Conservation (phyloP, 805 yeast species). For the Zygoascus tannicola region DNA sequence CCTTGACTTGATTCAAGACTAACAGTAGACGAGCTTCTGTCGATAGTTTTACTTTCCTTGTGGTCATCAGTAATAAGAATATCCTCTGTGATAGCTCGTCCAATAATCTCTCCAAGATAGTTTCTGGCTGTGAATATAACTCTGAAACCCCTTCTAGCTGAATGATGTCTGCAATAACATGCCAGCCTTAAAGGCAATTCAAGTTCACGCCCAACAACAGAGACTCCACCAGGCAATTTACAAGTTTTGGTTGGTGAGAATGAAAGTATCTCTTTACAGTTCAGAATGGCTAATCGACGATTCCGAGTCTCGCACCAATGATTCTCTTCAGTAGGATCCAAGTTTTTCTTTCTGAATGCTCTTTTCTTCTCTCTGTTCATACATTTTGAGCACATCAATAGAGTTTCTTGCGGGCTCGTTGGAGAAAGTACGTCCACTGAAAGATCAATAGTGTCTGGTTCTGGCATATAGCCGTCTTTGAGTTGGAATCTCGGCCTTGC, state of each 20-base stretch:
- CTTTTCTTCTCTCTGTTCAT: constrained; percentile 87
- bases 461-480: constrained; percentile 23
- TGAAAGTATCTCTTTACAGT: constrained; percentile 78
- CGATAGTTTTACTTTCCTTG: constrained; percentile 34
- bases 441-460: constrained; percentile 32
- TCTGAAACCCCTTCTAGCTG: constrained; percentile 43
- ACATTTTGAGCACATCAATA: constrained; percentile 81
- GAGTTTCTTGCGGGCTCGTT: constrained; percentile 33
- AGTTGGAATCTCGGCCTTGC: constrained; percentile 79
- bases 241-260: constrained; percentile 28
- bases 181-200: constrained; percentile 67
- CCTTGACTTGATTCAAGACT: neutral
- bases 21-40: neutral
- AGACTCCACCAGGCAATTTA: constrained; percentile 10
- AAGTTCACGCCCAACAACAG: constrained; percentile 29
- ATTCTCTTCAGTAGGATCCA: constrained; percentile 58
- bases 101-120: constrained; percentile 53
- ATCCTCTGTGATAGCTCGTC: constrained; percentile 58
- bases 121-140: constrained; percentile 47
- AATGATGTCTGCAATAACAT: constrained; percentile 94
- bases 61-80: constrained; percentile 93
- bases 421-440: constrained; percentile 71
- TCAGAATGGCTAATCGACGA: constrained; percentile 80
- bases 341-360: constrained; percentile 84
- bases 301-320: constrained; percentile 69